phyloP scores from a whole-genome alignment of 768 basidiomycete species.

The Mycena vitilis region DNA sequence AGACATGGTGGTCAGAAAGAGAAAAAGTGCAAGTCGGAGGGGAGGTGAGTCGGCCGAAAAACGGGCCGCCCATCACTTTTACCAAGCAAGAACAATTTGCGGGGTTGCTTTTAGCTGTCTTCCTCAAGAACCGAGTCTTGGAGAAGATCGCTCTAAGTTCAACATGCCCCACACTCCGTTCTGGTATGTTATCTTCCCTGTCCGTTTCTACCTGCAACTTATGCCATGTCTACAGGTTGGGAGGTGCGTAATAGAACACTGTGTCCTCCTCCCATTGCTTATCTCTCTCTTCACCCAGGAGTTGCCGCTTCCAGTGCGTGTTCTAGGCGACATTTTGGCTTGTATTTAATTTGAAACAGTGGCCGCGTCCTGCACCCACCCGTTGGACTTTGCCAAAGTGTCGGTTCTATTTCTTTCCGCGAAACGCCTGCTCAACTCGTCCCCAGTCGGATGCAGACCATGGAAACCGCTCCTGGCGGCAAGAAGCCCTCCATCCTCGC shows the following conservation, averaged over 20 bases:
- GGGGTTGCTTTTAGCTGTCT: conserved; percentile 25
- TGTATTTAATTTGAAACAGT: conserved; percentile 53
- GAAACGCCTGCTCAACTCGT: conserved; percentile 9
- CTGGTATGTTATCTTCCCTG: conserved; percentile 51
- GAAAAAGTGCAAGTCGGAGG: too few relatives aligned
- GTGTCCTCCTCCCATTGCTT: conserved; percentile 25
- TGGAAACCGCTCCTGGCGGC: conserved; percentile 55
- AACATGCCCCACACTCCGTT: conserved; percentile 52
- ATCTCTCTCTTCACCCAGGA: conserved; percentile 48
- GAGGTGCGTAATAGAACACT: conserved; percentile 56
- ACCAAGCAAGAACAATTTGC: background rate
- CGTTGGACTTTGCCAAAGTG: conserved; percentile 90
- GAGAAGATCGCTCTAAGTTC: conserved; percentile 32
- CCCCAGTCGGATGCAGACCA: conserved; percentile 84
- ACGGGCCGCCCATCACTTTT: background rate
- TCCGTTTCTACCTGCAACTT: conserved; percentile 20
- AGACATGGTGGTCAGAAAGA: too few relatives aligned
- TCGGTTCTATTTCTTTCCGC: conserved; percentile 47
- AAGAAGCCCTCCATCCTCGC: conserved; percentile 73
- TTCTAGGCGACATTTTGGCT: conserved; percentile 14
- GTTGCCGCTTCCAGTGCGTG: conserved; percentile 73
- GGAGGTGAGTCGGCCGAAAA: background rate
- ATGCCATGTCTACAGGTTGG: conserved; percentile 58
- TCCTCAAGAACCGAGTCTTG: conserved; percentile 34
- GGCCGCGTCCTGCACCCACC: conserved; percentile 86